Evolutionary conservation across 108 stramenopile species (phyloP), one percentile per base, ranked within the genome.

Genomic region (Licmophora abbreviata): DNA sequence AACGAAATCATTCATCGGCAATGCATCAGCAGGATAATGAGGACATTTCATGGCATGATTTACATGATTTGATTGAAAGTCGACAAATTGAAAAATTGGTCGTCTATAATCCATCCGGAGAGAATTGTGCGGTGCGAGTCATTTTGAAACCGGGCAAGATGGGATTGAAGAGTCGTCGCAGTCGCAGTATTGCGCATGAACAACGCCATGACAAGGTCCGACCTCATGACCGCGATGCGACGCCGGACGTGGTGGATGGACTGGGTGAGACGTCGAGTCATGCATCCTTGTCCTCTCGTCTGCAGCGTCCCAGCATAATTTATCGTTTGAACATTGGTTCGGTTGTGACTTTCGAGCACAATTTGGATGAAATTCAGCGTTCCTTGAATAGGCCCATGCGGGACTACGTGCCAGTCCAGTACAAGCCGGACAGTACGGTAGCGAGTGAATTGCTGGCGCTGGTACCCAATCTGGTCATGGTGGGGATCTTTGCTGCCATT

Each of bases 341-440:
- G 54, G 93, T 97, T n/a, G 95, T 96, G 56, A 74, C 79, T 9
- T 97, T 99, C 61, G 98, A 99, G 70, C 71, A 88, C 25, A 97
- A 96, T 60, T 61, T 99, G 22, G 90, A 95, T 43, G 80, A 80
- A 34, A 91, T 92, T 14, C 98, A 99, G 71, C 77, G 79, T 20
- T 81, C 76, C 40, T 55, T 97, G 25, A 79, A 84, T 29, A 85
- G 91, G 9, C 58, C 64, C 47, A 76, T 92, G 0, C 44, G 58
- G 4, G 73, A 88, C 36, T 88, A 84, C 35, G 77, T 97, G 6
- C 95, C 95, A 12, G 95, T 99, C 14, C 92, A 96, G 66, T 97
- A 99, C 68, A 79, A 88, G 12, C 56, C 69, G 17, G 92, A 95
- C 58, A 91, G 91, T 18, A 92, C 75, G 53, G 73, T 86, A 59